phyloP scores from a whole-genome alignment of 441 rosid genomes.

The Arabidopsis hybrid region DNA sequence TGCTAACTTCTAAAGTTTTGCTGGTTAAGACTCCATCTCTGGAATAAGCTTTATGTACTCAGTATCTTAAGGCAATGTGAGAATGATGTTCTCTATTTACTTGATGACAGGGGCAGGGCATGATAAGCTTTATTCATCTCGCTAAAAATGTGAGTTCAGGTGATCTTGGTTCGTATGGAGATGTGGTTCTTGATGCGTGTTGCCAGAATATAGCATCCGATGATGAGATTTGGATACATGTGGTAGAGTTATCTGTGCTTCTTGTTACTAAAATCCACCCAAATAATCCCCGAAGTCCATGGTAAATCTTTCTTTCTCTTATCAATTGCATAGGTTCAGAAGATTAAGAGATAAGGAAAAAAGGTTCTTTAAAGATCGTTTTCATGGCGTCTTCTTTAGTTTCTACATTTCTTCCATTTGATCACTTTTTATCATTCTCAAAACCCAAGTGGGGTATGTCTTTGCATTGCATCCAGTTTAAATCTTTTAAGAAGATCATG shows the following conservation, averaged over 20 bases:
- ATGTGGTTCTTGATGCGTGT: conserved; percentile 88
- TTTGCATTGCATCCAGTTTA: neutral
- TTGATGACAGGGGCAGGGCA: conserved; percentile 81
- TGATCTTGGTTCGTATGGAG: conserved; percentile 67
- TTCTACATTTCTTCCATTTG: neutral
- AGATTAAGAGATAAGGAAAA: neutral
- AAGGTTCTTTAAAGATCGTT: neutral
- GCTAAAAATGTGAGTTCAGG: conserved; percentile 66
- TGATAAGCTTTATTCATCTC: conserved; percentile 70
- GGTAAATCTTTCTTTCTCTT: conserved; percentile 52
- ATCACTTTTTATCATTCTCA: neutral
- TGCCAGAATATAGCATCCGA: conserved; percentile 81
- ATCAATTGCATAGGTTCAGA: neutral
- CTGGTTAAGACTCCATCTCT: neutral
- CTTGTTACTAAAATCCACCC: conserved; percentile 58
- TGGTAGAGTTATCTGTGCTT: conserved; percentile 82
- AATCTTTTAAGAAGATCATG: conserved; percentile 7
- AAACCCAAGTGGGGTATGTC: neutral
- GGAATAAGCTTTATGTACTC: neutral
- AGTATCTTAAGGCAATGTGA: conserved; percentile 19
- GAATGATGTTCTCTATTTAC: conserved; percentile 26
- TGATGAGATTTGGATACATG: conserved; percentile 82
- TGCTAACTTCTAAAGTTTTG: neutral
- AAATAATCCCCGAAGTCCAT: conserved; percentile 75
- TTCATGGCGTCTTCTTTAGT: neutral